Percentiles rank a stretch among this genome's conserved stretches.
These are phyloP conservation scores for Blastobotrys peoriensis DNA, from an alignment of 805 yeast genomes.

Conservation along the genomic window DNA sequence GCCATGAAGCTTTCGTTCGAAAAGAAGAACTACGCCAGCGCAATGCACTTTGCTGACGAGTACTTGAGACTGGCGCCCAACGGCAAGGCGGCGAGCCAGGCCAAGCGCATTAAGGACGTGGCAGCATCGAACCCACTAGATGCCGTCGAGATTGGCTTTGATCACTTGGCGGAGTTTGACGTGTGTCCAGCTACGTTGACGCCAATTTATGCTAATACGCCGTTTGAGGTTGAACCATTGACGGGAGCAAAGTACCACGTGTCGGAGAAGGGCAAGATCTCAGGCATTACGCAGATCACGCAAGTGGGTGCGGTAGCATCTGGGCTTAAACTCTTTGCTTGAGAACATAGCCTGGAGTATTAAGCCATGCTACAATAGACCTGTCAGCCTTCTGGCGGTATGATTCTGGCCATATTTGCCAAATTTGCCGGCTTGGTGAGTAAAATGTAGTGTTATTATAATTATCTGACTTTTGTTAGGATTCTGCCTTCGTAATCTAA, in stretches of 20 bases:
- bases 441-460: too few species aligned
- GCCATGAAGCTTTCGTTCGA: conserved; percentile 93
- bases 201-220: conserved; percentile 79
- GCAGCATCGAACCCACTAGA: conserved; percentile 80
- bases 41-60: conserved; percentile 84
- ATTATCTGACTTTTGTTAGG: too few species aligned
- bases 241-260: conserved; percentile 85
- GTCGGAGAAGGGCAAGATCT: conserved; percentile 70
- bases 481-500: too few species aligned
- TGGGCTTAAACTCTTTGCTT: conserved; percentile 55
- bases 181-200: conserved; percentile 83
- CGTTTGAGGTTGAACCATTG: conserved; percentile 67
- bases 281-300: conserved; percentile 70
- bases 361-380: background rate
- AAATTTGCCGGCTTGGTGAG: too few species aligned
- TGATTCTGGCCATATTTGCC: too few species aligned
- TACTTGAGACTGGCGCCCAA: conserved; percentile 60
- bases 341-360: conserved; percentile 7
- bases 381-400: background rate
- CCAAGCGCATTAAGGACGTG: conserved; percentile 70
- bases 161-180: conserved; percentile 84
- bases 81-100: conserved; percentile 57
- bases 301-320: conserved; percentile 87
- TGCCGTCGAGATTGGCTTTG: conserved; percentile 85
- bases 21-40: conserved; percentile 79